Percentiles rank a stretch among this genome's conserved stretches.
These are phyloP conservation scores for Candida incommunis DNA, from an alignment of 805 yeast genomes.

Conservation along the genomic window DNA sequence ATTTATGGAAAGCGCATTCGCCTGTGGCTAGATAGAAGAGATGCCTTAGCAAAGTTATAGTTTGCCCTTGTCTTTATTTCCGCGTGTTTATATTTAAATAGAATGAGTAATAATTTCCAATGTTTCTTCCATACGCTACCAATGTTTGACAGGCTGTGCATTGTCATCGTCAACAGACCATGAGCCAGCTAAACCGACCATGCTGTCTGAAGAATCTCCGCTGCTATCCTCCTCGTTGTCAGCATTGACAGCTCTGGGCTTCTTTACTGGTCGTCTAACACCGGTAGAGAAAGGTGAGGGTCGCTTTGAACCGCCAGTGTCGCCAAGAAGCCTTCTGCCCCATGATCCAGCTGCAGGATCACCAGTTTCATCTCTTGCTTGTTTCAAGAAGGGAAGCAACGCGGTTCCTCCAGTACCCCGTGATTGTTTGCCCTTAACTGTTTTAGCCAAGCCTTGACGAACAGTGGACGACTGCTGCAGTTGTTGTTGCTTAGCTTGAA, in stretches of 20 bases:
- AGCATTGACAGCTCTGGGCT: background rate
- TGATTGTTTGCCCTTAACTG: slow-evolving; percentile 32
- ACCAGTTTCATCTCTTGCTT: slow-evolving; percentile 92
- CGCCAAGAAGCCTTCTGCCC: slow-evolving; percentile 48
- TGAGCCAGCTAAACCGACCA: background rate
- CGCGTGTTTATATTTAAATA: too few relatives aligned
- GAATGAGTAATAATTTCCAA: background rate
- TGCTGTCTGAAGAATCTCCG: background rate
- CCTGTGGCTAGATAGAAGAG: slow-evolving; percentile 36
- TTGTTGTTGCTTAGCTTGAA: slow-evolving; percentile 51
- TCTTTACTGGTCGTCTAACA: background rate
- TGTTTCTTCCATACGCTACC: too few relatives aligned
- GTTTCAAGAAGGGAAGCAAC: slow-evolving; percentile 79
- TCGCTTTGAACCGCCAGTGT: background rate
- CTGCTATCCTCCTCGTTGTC: background rate
- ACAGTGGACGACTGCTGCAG: slow-evolving; percentile 34
- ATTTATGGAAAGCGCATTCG: slow-evolving; percentile 38
- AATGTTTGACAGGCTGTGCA: background rate
- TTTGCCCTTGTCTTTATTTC: background rate
- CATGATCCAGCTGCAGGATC: slow-evolving; percentile 85
- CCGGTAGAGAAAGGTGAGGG: background rate
- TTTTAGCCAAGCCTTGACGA: slow-evolving; percentile 32
- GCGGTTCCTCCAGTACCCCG: slow-evolving; percentile 92
- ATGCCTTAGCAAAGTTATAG: slow-evolving; percentile 28
- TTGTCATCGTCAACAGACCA: background rate